phyloP scores from a whole-genome alignment of 1,284 basidiomycete species.

The Pulchroboletus neoregius region DNA sequence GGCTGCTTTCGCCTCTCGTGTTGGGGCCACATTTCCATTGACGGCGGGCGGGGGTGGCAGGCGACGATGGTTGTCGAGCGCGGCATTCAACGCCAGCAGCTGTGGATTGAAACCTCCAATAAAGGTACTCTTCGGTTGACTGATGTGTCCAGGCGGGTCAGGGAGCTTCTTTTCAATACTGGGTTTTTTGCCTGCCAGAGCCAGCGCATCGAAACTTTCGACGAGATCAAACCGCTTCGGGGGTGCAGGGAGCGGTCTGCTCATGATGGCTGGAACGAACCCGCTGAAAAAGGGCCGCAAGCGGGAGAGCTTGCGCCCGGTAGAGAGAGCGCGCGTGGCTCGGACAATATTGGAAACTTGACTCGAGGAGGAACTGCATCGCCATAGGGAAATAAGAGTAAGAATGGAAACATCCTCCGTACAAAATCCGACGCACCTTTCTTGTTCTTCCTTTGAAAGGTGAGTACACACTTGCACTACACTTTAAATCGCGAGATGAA shows the following conservation, averaged over 20 bases:
- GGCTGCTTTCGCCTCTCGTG: neutral
- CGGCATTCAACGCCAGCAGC: constrained; percentile 11
- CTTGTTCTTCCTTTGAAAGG: neutral
- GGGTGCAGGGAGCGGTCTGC: constrained; percentile 15
- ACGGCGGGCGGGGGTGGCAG: neutral
- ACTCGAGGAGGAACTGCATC: constrained; percentile 8
- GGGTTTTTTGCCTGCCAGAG: constrained; percentile 25
- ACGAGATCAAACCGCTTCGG: constrained; percentile 33
- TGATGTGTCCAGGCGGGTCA: neutral
- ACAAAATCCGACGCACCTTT: neutral
- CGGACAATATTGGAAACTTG: constrained; percentile 18
- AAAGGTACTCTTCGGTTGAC: constrained; percentile 14
- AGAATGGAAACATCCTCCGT: neutral
- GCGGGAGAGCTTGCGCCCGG: constrained; percentile 13
- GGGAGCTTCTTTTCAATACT: constrained; percentile 19
- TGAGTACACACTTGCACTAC: neutral
- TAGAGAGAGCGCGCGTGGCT: neutral
- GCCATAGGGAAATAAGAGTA: neutral
- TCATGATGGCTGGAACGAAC: constrained; percentile 20
- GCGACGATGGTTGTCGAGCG: constrained; percentile 13
- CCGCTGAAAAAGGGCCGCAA: constrained; percentile 12
- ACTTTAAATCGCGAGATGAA: constrained; percentile 52
- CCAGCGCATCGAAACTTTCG: constrained; percentile 39
- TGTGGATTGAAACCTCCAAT: constrained; percentile 32
- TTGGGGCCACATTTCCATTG: neutral